phyloP scores from a whole-genome alignment of 179 eudicot species.

The Silene coronaria region DNA sequence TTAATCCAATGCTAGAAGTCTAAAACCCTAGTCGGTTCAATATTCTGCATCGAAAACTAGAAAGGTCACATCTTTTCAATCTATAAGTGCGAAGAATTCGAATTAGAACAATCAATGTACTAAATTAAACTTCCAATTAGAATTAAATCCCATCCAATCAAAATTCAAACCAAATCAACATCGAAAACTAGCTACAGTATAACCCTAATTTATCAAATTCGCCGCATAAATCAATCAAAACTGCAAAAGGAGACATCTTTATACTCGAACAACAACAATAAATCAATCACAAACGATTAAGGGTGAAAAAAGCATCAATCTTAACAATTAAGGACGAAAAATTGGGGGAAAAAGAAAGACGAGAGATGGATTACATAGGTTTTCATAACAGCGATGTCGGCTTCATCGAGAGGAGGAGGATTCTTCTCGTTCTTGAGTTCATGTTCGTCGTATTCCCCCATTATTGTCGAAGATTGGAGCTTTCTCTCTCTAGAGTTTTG shows the following conservation, averaged over 20 bases:
- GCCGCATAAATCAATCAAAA: background rate
- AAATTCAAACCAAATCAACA: background rate
- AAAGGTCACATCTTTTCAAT: background rate
- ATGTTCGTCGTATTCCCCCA: conserved; percentile 64
- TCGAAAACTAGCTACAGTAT: background rate
- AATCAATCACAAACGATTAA: background rate
- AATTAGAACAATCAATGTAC: background rate
- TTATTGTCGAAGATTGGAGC: background rate
- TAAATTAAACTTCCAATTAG: background rate
- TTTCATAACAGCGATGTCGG: conserved; percentile 78
- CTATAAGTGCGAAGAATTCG: background rate
- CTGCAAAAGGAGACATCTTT: too few species aligned
- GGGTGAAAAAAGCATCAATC: background rate
- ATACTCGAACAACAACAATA: background rate
- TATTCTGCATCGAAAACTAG: background rate
- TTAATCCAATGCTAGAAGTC: background rate
- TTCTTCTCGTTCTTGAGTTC: conserved; percentile 82
- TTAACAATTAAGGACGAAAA: background rate
- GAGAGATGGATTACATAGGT: conserved; percentile 46
- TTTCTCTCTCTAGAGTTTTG: background rate
- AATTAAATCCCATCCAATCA: background rate
- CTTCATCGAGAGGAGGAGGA: conserved; percentile 76
- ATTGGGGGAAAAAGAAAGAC: background rate
- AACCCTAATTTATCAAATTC: conserved; percentile 7
- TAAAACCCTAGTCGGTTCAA: background rate